Conservation (phyloP, 441 rosid genomes). For the Arabidopsis hybrid region DNA sequence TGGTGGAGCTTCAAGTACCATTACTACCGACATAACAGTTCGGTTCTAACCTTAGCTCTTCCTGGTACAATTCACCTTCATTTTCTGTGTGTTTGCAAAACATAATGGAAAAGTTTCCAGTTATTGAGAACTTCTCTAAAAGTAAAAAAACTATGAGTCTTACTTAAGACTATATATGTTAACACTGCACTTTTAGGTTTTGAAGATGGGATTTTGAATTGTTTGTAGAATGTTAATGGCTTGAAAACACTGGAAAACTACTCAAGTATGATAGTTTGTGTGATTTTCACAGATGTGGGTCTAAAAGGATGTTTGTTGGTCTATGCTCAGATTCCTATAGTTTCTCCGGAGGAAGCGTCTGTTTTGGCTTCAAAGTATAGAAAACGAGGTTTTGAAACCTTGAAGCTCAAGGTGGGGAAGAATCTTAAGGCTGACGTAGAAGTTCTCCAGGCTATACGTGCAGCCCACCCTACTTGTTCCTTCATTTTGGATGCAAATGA, state of each 20-base stretch:
- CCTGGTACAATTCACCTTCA: conserved; percentile 11
- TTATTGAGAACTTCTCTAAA: not conserved
- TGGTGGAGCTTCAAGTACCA: conserved; percentile 73
- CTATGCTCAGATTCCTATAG: conserved; percentile 81
- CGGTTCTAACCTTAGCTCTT: conserved; percentile 47
- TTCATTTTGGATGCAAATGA: conserved; percentile 95
- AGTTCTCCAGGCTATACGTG: conserved; percentile 85
- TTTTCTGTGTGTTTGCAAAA: not conserved
- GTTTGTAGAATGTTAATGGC: not conserved
- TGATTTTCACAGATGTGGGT: not conserved
- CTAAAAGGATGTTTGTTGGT: conserved; percentile 26
- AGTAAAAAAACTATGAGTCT: not conserved
- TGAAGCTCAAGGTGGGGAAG: conserved; percentile 96
- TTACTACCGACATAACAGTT: conserved; percentile 91
- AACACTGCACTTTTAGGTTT: not conserved
- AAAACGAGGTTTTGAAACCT: conserved; percentile 73
- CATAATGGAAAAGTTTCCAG: not conserved
- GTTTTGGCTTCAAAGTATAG: conserved; percentile 74
- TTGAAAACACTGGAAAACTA: not conserved
- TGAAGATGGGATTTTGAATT: conserved; percentile 5
- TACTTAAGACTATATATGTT: not conserved
- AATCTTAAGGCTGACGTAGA: conserved; percentile 71
- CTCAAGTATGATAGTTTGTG: not conserved
- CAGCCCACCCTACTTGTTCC: conserved; percentile 69
- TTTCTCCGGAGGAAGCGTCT: conserved; percentile 78